These are phyloP conservation scores for Paragyromitra xinjiangensis DNA, from an alignment of 495 filamentous ascomycete genomes.

Conservation along the genomic window DNA sequence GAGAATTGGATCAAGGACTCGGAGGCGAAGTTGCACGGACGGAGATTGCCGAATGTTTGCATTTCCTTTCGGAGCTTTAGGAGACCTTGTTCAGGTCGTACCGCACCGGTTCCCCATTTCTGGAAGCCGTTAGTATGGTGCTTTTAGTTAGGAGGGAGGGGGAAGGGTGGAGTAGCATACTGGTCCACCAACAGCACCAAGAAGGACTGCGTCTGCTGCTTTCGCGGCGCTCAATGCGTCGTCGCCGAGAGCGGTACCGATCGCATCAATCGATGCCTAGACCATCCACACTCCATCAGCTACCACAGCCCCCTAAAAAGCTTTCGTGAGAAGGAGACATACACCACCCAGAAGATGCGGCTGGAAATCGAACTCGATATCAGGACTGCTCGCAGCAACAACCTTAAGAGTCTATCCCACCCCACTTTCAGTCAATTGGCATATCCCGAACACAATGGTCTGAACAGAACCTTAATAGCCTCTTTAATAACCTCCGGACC, in stretches of 20 bases:
- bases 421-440: neutral
- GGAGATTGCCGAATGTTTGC: slow-evolving; percentile 94
- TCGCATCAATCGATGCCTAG: slow-evolving; percentile 87
- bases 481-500: slow-evolving; percentile 82
- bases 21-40: slow-evolving; percentile 95
- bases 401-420: slow-evolving; percentile 73
- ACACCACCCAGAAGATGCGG: slow-evolving; percentile 93
- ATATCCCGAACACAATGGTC: neutral
- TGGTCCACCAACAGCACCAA: slow-evolving; percentile 95
- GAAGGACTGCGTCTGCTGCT: slow-evolving; percentile 86
- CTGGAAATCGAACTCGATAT: slow-evolving; percentile 86
- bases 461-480: slow-evolving; percentile 45
- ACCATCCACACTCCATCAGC: neutral
- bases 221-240: slow-evolving; percentile 86
- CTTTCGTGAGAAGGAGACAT: slow-evolving; percentile 61
- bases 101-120: slow-evolving; percentile 91
- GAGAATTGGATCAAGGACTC: slow-evolving; percentile 86
- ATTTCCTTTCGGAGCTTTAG: slow-evolving; percentile 94
- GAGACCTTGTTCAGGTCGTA: slow-evolving; percentile 94
- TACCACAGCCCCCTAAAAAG: neutral
- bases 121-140: neutral
- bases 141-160: neutral
- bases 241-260: slow-evolving; percentile 80
- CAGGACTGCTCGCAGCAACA: slow-evolving; percentile 72
- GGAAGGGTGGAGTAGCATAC: slow-evolving; percentile 61